Base-by-base conservation (phyloP, 1,284 basidiomycete genomes). In the Porogramme epimiltina region DNA sequence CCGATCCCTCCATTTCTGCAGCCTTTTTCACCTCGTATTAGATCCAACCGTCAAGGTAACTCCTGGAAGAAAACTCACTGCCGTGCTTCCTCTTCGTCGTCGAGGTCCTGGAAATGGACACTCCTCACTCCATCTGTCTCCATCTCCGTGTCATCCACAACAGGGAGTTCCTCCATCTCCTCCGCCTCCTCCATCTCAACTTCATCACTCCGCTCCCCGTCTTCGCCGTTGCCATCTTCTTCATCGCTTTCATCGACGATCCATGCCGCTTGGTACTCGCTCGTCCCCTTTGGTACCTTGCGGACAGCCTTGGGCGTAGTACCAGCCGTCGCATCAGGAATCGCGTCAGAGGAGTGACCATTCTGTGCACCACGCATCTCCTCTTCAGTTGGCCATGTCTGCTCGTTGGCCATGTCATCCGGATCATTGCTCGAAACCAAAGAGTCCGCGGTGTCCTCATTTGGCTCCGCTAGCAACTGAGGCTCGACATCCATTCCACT, bases 301-400 rank as follows among this genome's bases (percentile, higher is more conserved):
- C 84, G 87, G 37, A 92, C 81, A n/a, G 73, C 70, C 70, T 82
- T 89, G 2, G 87, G 87, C 10, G 87, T 92, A 2, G 87, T 87
- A 1, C 85, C 85, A 16, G 73, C 74, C 44, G 65, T 70, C 0
- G 87, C 87, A 53, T 88, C 84, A 2, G 89, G 87, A n/a, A 89
- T 66, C 38, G 69, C 60, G 54, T 69, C 65, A 54, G 74, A 36
- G 56, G 73, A 70, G 2, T 53, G 58, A n/a, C 56, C 59, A 18
- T 59, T 66, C 37, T 54, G 64, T 1, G 66, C 71, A 3, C 70
- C 75, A 3, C 75, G 76, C 86, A 99, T 92, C 69, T 98, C 96
- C 62, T 98, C 96, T 67, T 98, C 95, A 0, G 95, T 98, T 0
- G 96, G 96, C 95, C 96, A 98, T 0, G 96, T 99, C 71, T 99